Conservation (phyloP, 1,139 yeast genomes). For the Debaryomyces sp. region DNA sequence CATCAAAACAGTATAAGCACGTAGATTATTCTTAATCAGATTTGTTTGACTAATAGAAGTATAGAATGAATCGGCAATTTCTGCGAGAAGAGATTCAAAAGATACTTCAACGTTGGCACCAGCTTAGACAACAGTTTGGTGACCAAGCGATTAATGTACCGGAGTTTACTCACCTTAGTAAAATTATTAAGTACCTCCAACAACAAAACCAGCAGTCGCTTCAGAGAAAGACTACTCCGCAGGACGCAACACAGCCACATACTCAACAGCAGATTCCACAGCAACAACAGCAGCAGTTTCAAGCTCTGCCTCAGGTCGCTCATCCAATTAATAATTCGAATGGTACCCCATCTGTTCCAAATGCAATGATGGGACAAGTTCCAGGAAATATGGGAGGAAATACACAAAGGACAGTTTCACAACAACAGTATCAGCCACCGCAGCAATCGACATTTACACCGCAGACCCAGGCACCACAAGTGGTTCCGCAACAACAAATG, state of each 20-base stretch:
- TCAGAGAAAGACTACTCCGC: conserved; percentile 18
- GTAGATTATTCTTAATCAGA: background rate
- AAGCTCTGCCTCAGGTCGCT: conserved; percentile 7
- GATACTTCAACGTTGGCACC: conserved; percentile 60
- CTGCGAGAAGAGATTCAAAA: conserved; percentile 49
- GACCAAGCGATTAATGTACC: conserved; percentile 63
- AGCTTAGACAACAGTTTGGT: conserved; percentile 62
- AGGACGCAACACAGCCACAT: conserved; percentile 12
- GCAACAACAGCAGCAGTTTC: conserved; percentile 13
- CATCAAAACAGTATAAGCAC: conserved; percentile 3
- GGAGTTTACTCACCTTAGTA: conserved; percentile 62
- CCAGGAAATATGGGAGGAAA: conserved; percentile 6
- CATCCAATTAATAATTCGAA: conserved; percentile 10
- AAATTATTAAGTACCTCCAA: conserved; percentile 56
- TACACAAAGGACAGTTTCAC: conserved; percentile 10
- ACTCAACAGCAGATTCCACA: conserved; percentile 14
- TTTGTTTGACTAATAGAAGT: background rate
- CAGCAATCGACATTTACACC: conserved; percentile 9
- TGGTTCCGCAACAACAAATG: background rate
- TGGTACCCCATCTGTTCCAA: conserved; percentile 6
- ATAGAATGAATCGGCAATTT: conserved; percentile 31
- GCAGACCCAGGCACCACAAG: conserved; percentile 3
- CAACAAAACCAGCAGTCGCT: conserved; percentile 18
- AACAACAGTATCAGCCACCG: conserved; percentile 9
- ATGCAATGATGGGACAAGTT: conserved; percentile 9